Evolutionary conservation across 441 rosid species (phyloP).

Genomic region (Aleurites moluccanus): DNA sequence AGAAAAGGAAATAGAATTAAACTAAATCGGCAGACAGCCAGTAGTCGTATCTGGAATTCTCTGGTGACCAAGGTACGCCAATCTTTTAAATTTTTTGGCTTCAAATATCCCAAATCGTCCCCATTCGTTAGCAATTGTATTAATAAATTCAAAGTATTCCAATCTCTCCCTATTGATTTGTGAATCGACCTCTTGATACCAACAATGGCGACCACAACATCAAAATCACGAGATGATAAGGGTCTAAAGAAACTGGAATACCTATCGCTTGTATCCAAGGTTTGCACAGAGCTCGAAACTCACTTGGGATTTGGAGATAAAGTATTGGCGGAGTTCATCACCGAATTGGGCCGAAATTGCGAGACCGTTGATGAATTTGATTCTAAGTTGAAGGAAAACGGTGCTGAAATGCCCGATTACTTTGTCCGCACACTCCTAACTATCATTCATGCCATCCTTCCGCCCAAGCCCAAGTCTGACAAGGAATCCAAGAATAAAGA

Average conservation of each 20-base stretch:
- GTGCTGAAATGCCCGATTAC: slow-evolving; percentile 78
- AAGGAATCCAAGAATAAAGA: slow-evolving; percentile 22
- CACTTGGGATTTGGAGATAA: slow-evolving; percentile 70
- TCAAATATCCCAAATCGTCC: background rate
- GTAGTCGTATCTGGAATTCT: background rate
- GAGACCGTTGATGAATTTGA: slow-evolving; percentile 61
- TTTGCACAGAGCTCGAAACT: slow-evolving; percentile 71
- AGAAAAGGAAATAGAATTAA: background rate
- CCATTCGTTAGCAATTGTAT: no score
- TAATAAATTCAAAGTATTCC: background rate
- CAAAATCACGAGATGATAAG: slow-evolving; percentile 24
- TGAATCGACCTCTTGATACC: background rate
- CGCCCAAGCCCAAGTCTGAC: slow-evolving; percentile 44
- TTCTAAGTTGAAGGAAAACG: slow-evolving; percentile 51
- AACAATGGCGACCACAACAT: slow-evolving; percentile 17
- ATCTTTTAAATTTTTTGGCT: background rate
- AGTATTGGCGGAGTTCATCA: slow-evolving; percentile 68
- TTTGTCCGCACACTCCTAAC: slow-evolving; percentile 61
- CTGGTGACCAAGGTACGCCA: background rate
- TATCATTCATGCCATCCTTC: slow-evolving; percentile 67
- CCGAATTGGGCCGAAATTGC: slow-evolving; percentile 56
- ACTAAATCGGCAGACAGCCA: background rate
- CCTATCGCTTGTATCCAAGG: slow-evolving; percentile 79
- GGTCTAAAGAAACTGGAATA: slow-evolving; percentile 59
- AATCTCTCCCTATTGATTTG: background rate